phyloP scores from a whole-genome alignment of 2,329 filamentous ascomycete species.

The Exophiala aquamarina region DNA sequence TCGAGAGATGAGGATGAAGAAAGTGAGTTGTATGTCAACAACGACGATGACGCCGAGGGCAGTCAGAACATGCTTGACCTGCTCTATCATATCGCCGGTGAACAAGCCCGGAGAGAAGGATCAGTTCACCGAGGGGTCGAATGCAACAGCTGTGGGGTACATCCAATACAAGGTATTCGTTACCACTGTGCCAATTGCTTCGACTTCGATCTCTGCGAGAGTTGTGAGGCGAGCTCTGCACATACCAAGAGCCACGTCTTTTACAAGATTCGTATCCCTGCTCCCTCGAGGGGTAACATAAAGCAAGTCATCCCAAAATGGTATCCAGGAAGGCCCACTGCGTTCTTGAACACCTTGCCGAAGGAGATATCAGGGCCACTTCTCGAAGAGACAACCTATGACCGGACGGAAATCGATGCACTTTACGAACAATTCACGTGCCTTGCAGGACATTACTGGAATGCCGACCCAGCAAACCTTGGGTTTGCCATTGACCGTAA shows the following conservation, averaged over 20 bases:
- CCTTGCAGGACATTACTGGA: constrained; percentile 82
- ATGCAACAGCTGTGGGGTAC: constrained; percentile 84
- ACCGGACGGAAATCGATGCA: constrained; percentile 84
- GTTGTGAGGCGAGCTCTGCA: constrained; percentile 71
- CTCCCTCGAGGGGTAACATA: constrained; percentile 64
- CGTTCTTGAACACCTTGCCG: constrained; percentile 66
- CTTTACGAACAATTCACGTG: constrained; percentile 97
- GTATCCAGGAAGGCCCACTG: constrained; percentile 84
- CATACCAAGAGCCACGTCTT: constrained; percentile 93
- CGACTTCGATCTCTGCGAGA: constrained; percentile 93
- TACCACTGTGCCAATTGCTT: constrained; percentile 95
- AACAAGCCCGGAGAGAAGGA: constrained; percentile 82
- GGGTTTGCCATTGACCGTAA: constrained; percentile 83
- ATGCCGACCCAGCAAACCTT: constrained; percentile 74
- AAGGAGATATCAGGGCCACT: constrained; percentile 67
- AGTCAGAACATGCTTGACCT: constrained; percentile 82
- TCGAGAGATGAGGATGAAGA: constrained; percentile 43
- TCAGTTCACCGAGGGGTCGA: constrained; percentile 91
- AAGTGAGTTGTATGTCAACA: constrained; percentile 42
- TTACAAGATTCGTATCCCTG: constrained; percentile 90
- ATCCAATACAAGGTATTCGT: constrained; percentile 86
- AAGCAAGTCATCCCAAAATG: constrained; percentile 78
- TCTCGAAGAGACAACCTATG: constrained; percentile 72
- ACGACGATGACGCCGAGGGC: constrained; percentile 40
- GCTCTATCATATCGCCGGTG: constrained; percentile 89